Conservation (phyloP, 345 rosid species). For the Bruguiera sexangula region DNA sequence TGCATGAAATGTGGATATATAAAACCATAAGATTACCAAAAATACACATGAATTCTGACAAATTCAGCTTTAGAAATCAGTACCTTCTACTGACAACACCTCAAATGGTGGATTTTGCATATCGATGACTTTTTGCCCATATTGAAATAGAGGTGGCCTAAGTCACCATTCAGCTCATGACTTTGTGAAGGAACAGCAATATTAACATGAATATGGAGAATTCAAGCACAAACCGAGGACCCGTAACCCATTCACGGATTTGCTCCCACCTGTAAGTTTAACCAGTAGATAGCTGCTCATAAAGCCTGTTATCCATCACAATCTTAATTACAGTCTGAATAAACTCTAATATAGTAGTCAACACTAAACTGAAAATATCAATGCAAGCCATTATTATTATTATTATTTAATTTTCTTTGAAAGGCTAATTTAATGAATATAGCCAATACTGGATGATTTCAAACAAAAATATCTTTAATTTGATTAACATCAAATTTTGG, state of each 20-base stretch:
- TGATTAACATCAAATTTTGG: no score
- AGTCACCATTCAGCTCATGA: slow-evolving; percentile 31
- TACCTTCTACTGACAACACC: not conserved
- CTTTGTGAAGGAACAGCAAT: slow-evolving; percentile 54
- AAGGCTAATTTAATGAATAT: no score
- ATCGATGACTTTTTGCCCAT: not conserved
- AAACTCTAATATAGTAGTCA: slow-evolving; percentile 18
- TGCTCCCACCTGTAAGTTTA: slow-evolving; percentile 95
- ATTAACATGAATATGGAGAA: slow-evolving; percentile 52
- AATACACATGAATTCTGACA: not conserved
- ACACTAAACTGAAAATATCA: slow-evolving; percentile 1
- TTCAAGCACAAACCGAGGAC: slow-evolving; percentile 56
- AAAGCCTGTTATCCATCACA: slow-evolving; percentile 89
- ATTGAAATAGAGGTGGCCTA: not conserved
- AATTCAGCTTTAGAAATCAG: not conserved
- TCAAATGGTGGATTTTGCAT: not conserved
- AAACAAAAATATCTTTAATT: no score
- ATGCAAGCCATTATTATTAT: not conserved
- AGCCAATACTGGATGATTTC: no score
- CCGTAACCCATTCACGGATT: slow-evolving; percentile 30
- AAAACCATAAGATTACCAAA: not conserved
- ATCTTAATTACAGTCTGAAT: slow-evolving; percentile 55
- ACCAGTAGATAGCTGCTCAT: slow-evolving; percentile 95
- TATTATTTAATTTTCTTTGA: no score
- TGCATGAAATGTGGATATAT: not conserved